phyloP scores from a whole-genome alignment of 306 rosid genomes.

The Medicago lupulina region DNA sequence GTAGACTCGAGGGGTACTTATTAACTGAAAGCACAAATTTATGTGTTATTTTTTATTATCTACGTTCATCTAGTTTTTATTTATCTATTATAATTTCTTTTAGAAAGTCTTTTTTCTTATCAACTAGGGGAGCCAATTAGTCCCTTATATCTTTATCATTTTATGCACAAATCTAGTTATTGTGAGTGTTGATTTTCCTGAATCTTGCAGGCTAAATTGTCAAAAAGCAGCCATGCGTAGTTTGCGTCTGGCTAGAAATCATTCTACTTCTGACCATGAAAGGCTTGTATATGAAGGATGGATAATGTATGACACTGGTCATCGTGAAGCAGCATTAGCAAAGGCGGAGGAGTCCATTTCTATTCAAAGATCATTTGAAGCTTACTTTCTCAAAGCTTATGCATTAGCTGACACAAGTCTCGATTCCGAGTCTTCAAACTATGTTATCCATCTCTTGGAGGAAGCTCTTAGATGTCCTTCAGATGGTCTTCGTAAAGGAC shows the following conservation, averaged over 20 bases:
- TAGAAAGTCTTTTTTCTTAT: not conserved
- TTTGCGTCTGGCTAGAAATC: constrained; percentile 78
- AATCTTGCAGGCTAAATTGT: constrained; percentile 71
- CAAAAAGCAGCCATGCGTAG: constrained; percentile 92
- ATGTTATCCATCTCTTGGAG: constrained; percentile 77
- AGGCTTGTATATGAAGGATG: constrained; percentile 94
- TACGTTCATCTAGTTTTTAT: too few relatives aligned
- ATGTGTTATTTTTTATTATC: too few relatives aligned
- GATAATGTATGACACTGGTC: constrained; percentile 94
- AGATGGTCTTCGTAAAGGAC: constrained; percentile 95
- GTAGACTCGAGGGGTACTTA: too few relatives aligned
- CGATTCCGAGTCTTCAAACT: constrained; percentile 66
- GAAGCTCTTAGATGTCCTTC: constrained; percentile 96
- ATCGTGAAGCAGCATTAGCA: constrained; percentile 85
- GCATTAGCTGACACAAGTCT: constrained; percentile 82
- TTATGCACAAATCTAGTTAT: not conserved
- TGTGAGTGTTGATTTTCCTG: constrained; percentile 32
- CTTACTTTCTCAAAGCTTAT: constrained; percentile 90
- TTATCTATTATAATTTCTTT: too few relatives aligned
- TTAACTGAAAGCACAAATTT: too few relatives aligned
- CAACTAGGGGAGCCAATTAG: not conserved
- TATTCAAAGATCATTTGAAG: constrained; percentile 92
- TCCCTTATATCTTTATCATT: not conserved
- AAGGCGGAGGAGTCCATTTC: constrained; percentile 86
- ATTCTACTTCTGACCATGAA: constrained; percentile 78